Base-by-base conservation (phyloP, 129 eudicot species). In the Scalesia atractyloides region DNA sequence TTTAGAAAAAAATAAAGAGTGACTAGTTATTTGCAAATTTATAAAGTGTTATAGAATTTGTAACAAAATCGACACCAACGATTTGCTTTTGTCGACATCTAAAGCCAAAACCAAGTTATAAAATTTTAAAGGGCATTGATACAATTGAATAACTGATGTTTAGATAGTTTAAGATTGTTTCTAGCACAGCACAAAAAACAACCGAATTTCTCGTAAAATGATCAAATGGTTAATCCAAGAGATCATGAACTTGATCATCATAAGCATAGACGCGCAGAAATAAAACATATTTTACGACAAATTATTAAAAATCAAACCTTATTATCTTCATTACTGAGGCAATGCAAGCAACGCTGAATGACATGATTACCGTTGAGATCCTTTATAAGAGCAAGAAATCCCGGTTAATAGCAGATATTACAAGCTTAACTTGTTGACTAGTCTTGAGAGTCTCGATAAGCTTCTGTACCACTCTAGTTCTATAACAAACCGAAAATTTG, bases 401-500 rank as follows among this genome's bases (percentile, higher is more conserved):
- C 96, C 0, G 96, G 94, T 80, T 86, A 65, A 92, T 86, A 2
- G 91, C 89, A 47, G 87, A 70, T 52, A 86, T 76, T 30, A 86
- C 87, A 20, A 86, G 62, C 19, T 84, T 76, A 73, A 88, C 76
- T 67, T 92, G 93, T 69, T 83, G 82, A 66, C 77, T 77, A 12
- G 86, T 80, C 73, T 79, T 88, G 17, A 92, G 85, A 14, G 88
- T 84, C 84, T 92, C 97, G 7, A 92, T 83, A 67, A 92, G 77
- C 66, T 88, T 92, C 80, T 92, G 97, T 9, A 92, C 85, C 63
- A 85, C 97, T 16, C 96, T 82, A 56, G 97, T 92, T 8, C 97
- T 92, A 84, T 50, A 47, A 71, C 48, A 76, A 75, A 22, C 16
- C 15, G 26, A 36, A 4, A 7, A 3, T 67, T 14, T 17, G 51